Percentiles rank a stretch among this genome's conserved stretches.
These are phyloP conservation scores for Trifolium fragiferum DNA, from an alignment of 306 rosid genomes.

Conservation along the genomic window DNA sequence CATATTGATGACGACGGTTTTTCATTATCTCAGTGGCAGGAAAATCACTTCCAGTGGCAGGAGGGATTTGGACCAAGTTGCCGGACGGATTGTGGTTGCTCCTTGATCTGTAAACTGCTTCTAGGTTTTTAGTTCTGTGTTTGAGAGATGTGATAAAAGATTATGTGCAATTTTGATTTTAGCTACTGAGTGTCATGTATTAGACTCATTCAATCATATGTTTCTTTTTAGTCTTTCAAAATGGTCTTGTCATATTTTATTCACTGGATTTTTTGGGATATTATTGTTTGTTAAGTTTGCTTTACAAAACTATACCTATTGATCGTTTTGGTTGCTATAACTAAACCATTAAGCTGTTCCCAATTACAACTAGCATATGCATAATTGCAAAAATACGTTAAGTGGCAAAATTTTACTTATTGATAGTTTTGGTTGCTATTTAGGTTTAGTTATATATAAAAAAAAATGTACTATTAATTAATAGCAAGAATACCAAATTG, in stretches of 20 bases:
- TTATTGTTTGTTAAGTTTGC: not conserved
- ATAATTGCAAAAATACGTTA: too few species aligned
- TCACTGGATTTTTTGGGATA: not conserved
- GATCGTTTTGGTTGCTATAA: not conserved
- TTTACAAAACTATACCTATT: not conserved
- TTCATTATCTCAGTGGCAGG: conserved; percentile 43
- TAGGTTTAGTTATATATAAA: too few species aligned
- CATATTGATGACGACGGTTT: not conserved
- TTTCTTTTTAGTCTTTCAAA: conserved; percentile 8
- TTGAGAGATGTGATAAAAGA: conserved; percentile 29
- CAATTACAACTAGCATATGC: too few species aligned
- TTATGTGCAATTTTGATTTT: conserved; percentile 42
- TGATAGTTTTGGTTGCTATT: not conserved
- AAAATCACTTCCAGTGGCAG: conserved; percentile 49
- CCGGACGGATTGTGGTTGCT: conserved; percentile 46
- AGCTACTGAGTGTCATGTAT: conserved; percentile 23
- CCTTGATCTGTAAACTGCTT: conserved; percentile 38
- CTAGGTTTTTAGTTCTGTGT: conserved; percentile 21
- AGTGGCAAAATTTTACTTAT: not conserved
- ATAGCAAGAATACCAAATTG: too few species aligned
- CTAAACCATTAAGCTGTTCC: too few species aligned
- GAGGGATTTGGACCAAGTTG: conserved; percentile 52
- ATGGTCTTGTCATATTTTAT: conserved; percentile 8
- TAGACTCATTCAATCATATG: conserved; percentile 31
- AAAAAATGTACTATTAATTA: too few species aligned